These are phyloP conservation scores for Pichia cephalocereana DNA, from an alignment of 805 yeast species.

Conservation along the genomic window DNA sequence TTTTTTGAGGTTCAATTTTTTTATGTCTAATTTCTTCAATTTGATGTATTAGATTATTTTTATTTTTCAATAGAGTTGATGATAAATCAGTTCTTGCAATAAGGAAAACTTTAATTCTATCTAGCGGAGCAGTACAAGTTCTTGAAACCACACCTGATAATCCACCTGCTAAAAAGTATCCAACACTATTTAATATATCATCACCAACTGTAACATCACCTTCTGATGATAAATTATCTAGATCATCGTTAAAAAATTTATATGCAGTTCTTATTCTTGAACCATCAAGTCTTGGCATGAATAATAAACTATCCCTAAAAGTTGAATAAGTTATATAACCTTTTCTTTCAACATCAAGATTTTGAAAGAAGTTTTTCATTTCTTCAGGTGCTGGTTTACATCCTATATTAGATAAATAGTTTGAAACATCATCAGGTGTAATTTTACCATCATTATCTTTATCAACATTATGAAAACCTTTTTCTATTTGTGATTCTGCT, in stretches of 20 bases:
- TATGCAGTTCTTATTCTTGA: conserved; percentile 77
- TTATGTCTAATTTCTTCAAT: conserved; percentile 33
- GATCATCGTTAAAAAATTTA: conserved; percentile 66
- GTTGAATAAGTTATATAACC: conserved; percentile 77
- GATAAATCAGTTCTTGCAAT: conserved; percentile 84
- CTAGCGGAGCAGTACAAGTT: conserved; percentile 96
- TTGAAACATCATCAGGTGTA: conserved; percentile 53
- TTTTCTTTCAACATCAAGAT: conserved; percentile 44
- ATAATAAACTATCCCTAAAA: conserved; percentile 71
- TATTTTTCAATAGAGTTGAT: conserved; percentile 57
- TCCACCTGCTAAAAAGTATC: conserved; percentile 92
- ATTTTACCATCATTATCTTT: conserved; percentile 65
- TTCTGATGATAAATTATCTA: conserved; percentile 72
- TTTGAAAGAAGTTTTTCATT: conserved; percentile 46
- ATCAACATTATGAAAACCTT: conserved; percentile 63
- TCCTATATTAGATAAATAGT: conserved; percentile 51
- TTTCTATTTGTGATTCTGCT: conserved; percentile 63
- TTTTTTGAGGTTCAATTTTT: conserved; percentile 34
- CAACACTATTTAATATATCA: conserved; percentile 75
- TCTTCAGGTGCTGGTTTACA: conserved; percentile 42
- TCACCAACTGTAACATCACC: conserved; percentile 84
- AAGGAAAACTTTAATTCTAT: conserved; percentile 84
- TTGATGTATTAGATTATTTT: conserved; percentile 26
- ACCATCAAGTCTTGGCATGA: conserved; percentile 75
- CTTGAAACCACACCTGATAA: conserved; percentile 91